Conservation (phyloP, 2,329 filamentous ascomycete species). For the Penicillium sp. region DNA sequence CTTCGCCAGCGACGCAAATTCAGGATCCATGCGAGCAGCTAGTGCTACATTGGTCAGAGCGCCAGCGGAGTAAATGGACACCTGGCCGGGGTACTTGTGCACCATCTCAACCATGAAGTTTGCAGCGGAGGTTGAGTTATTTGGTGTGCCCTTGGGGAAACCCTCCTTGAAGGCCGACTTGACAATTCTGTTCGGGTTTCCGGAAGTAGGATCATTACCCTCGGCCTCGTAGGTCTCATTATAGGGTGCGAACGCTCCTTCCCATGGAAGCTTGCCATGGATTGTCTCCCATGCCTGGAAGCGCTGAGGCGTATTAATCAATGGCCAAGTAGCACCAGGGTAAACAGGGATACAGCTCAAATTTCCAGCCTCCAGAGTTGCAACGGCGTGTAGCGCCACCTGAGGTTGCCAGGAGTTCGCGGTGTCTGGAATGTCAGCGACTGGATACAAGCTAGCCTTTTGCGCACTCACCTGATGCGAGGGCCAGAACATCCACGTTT, state of each 20-base stretch:
- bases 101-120: slow-evolving; percentile 51
- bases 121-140: slow-evolving; percentile 39
- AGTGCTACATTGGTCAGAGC: slow-evolving; percentile 52
- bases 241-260: slow-evolving; percentile 47
- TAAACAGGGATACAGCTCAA: slow-evolving; percentile 51
- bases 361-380: slow-evolving; percentile 48
- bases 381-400: slow-evolving; percentile 46
- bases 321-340: slow-evolving; percentile 47
- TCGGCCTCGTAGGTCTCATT: slow-evolving; percentile 44
- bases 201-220: slow-evolving; percentile 48
- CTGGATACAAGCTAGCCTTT: background rate
- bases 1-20: slow-evolving; percentile 48
- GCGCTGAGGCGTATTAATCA: slow-evolving; percentile 47
- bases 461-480: slow-evolving; percentile 27
- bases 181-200: slow-evolving; percentile 44
- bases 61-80: slow-evolving; percentile 50
- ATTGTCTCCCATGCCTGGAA: slow-evolving; percentile 48
- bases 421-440: slow-evolving; percentile 32
- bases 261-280: slow-evolving; percentile 46
- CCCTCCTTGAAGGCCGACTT: slow-evolving; percentile 46
- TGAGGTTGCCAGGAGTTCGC: slow-evolving; percentile 49
- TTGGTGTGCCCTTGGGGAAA: slow-evolving; percentile 46
- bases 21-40: slow-evolving; percentile 47
- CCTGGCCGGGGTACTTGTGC: slow-evolving; percentile 50
- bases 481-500: slow-evolving; percentile 46